phyloP scores from a whole-genome alignment of 306 rosid genomes.

The Albizia julibrissin region DNA sequence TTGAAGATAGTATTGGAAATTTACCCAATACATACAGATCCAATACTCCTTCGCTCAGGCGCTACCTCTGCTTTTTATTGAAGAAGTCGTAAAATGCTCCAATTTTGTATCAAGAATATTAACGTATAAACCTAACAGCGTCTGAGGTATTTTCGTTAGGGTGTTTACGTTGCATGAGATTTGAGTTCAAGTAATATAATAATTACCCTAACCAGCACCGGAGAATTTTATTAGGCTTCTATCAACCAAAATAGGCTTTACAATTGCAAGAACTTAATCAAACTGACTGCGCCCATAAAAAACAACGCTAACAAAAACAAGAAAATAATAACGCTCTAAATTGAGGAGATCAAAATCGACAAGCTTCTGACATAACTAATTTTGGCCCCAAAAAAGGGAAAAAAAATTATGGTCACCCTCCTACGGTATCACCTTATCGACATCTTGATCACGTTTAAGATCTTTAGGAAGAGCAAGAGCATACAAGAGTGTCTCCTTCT shows the following conservation, averaged over 20 bases:
- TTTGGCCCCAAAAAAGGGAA: background rate
- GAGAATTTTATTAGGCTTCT: slow-evolving; percentile 20
- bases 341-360: slow-evolving; percentile 41
- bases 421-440: background rate
- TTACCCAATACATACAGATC: background rate
- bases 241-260: slow-evolving; percentile 39
- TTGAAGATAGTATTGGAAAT: too few species aligned
- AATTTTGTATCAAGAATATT: too few species aligned
- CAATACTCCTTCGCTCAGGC: background rate
- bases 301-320: slow-evolving; percentile 36
- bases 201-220: background rate
- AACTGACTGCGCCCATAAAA: slow-evolving; percentile 37
- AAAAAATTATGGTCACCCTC: background rate
- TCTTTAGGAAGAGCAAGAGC: slow-evolving; percentile 46
- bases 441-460: background rate
- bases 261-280: slow-evolving; percentile 44
- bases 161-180: background rate
- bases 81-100: too few species aligned
- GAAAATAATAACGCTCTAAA: slow-evolving; percentile 29
- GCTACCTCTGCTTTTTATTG: too few species aligned
- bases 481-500: slow-evolving; percentile 64
- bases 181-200: slow-evolving; percentile 9
- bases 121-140: too few species aligned
- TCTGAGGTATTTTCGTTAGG: too few species aligned
- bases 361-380: background rate